Conservation (phyloP, 768 basidiomycete species). For the Imleria badia region DNA sequence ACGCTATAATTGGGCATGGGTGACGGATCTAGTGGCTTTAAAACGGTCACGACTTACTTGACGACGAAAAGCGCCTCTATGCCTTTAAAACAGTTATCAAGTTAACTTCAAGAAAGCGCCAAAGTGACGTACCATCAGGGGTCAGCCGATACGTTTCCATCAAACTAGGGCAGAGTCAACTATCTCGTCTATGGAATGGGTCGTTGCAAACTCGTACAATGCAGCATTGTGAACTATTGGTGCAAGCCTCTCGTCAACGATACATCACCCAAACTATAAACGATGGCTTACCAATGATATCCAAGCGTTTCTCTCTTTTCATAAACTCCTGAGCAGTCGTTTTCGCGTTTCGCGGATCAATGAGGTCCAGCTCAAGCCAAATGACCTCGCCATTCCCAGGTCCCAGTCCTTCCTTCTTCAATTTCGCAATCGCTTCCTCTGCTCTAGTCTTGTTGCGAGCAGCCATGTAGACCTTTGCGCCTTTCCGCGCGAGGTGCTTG, state of each 20-base stretch:
- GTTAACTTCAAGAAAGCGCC: neutral
- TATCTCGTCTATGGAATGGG: neutral
- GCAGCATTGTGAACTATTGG: conserved; percentile 56
- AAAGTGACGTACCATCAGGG: conserved; percentile 25
- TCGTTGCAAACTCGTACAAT: conserved; percentile 33
- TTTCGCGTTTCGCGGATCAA: conserved; percentile 47
- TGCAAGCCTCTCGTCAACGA: neutral
- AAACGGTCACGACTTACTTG: conserved; percentile 36
- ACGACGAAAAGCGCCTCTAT: conserved; percentile 40
- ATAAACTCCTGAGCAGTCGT: conserved; percentile 49
- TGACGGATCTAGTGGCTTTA: neutral
- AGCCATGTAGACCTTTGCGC: conserved; percentile 61
- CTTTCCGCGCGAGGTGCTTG: conserved; percentile 48
- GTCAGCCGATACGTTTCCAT: conserved; percentile 21
- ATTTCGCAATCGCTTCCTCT: conserved; percentile 44
- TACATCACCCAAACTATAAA: neutral
- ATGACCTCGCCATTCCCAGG: conserved; percentile 46
- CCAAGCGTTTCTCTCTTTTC: conserved; percentile 49
- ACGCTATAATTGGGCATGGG: conserved; percentile 31
- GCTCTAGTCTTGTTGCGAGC: conserved; percentile 49
- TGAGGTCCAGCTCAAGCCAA: conserved; percentile 53
- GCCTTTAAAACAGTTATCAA: conserved; percentile 27
- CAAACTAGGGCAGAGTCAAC: conserved; percentile 17
- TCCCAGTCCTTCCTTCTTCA: conserved; percentile 44
- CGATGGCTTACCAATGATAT: conserved; percentile 46